Percentiles rank a stretch among this genome's conserved stretches.
These are phyloP conservation scores for Hypoxylon sp. DNA, from an alignment of 2,329 filamentous ascomycete genomes.

Conservation along the genomic window DNA sequence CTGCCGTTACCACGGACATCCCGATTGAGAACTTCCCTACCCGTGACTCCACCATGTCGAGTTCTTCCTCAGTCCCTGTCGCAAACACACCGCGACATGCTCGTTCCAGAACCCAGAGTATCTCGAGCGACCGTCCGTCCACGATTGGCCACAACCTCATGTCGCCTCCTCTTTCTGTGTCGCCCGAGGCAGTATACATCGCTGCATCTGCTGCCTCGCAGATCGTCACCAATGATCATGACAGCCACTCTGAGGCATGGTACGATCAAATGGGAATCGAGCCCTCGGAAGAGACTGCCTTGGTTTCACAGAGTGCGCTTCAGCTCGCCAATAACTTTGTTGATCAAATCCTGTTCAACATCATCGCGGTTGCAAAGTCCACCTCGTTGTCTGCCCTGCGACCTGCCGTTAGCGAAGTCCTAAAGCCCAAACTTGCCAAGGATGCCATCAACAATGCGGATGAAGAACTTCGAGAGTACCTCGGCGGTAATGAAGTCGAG, in stretches of 20 bases:
- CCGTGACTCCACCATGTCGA: slow-evolving; percentile 49
- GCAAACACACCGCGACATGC: slow-evolving; percentile 44
- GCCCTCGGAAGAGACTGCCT: slow-evolving; percentile 75
- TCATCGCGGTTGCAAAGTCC: slow-evolving; percentile 84
- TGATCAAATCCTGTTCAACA: slow-evolving; percentile 92
- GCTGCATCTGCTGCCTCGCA: slow-evolving; percentile 89
- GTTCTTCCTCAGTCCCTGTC: slow-evolving; percentile 39
- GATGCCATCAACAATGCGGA: slow-evolving; percentile 88
- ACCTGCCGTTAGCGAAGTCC: slow-evolving; percentile 85
- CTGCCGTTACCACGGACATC: slow-evolving; percentile 49
- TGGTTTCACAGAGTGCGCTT: slow-evolving; percentile 81
- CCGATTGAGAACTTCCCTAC: slow-evolving; percentile 43
- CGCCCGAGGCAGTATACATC: slow-evolving; percentile 88
- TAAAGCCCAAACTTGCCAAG: slow-evolving; percentile 90
- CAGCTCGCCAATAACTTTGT: slow-evolving; percentile 90
- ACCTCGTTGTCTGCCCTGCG: slow-evolving; percentile 82
- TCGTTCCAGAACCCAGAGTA: slow-evolving; percentile 71
- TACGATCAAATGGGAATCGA: slow-evolving; percentile 78
- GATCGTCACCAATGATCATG: slow-evolving; percentile 90
- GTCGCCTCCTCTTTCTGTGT: slow-evolving; percentile 77
- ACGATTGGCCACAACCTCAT: slow-evolving; percentile 70
- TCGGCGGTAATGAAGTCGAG: slow-evolving; percentile 84
- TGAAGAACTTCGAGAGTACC: slow-evolving; percentile 88
- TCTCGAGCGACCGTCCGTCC: slow-evolving; percentile 80
- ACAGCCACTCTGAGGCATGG: slow-evolving; percentile 78